Percentiles rank a stretch among this genome's conserved stretches.
Evolutionary conservation across 495 filamentous ascomycete genomes (phyloP).

Genomic region (Podospora pseudoanserina): DNA sequence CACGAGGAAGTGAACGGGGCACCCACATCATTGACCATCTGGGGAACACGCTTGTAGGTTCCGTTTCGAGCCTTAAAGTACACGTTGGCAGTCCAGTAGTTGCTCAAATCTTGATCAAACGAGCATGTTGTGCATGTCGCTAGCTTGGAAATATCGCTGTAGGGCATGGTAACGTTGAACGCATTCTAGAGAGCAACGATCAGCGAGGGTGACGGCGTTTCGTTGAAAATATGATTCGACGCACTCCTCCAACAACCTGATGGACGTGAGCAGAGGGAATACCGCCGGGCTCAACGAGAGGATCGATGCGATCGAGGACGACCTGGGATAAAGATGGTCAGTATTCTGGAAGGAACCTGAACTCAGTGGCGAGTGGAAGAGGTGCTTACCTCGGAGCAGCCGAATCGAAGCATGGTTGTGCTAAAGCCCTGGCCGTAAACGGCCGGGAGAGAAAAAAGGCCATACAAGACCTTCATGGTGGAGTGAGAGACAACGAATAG

Average conservation of each 20-base stretch:
- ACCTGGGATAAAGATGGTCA: slow-evolving; percentile 8
- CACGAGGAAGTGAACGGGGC: too few species aligned
- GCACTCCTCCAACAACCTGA: slow-evolving; percentile 45
- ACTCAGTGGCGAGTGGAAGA: too few species aligned
- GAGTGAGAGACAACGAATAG: background rate
- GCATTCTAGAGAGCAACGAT: slow-evolving; percentile 24
- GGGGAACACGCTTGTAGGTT: slow-evolving; percentile 46
- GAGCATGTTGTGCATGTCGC: slow-evolving; percentile 43
- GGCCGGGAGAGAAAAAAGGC: slow-evolving; percentile 32
- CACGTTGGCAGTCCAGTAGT: slow-evolving; percentile 54
- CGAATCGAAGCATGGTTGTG: slow-evolving; percentile 43
- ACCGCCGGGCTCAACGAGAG: slow-evolving; percentile 40
- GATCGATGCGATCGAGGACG: slow-evolving; percentile 41
- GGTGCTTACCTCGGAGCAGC: slow-evolving; percentile 32
- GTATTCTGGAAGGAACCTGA: too few species aligned
- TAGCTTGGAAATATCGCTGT: slow-evolving; percentile 34
- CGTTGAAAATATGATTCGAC: background rate
- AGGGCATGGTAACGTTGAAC: slow-evolving; percentile 45
- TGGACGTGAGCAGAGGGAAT: slow-evolving; percentile 43
- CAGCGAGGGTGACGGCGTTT: background rate
- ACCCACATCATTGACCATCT: slow-evolving; percentile 24
- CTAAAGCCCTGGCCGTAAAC: slow-evolving; percentile 34
- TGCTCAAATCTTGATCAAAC: slow-evolving; percentile 45
- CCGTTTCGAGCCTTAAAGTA: slow-evolving; percentile 53
- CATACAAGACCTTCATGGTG: slow-evolving; percentile 36